Base-by-base conservation (phyloP, 2,329 filamentous ascomycete species). In the Aspergillus ochraceoroseus region DNA sequence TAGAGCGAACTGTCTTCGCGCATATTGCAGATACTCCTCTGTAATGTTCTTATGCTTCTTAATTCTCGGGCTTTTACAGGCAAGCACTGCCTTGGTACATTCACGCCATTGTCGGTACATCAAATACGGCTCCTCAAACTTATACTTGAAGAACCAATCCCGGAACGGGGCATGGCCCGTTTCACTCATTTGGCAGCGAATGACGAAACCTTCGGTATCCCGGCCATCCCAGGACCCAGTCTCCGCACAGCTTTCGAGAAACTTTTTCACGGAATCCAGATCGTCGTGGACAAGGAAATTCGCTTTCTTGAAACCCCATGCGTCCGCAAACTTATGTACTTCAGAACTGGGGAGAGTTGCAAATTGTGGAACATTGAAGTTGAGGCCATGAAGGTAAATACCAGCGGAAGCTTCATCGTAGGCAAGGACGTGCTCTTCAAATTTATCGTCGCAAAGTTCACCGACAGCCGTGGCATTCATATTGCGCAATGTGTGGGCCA, bases 111-210 rank as follows among this genome's bases (percentile, higher is more conserved):
- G 92, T 15, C 92, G 82, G 67, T 96, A 98, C 87, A 98, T 94
- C 46, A 98, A 71, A 61, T 98, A 98, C 0, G 92, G 92, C 68
- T 98, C 92, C 59, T 98, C 92, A 46, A 98, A 98, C 70, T 98
- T 98, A 77, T 89, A 98, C 67, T 98, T 98, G 81, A 98, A 98
- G 67, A 98, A 98, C 92, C 92, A 98, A 63, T 98, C 89, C n/a
- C 77, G 70, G 62, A 82, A 92, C 0, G 77, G 75, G 2, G 63
- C 64, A 9, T 63, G 60, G 1, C 65, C 68, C 0, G 71, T 70
- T 32, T 66, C 56, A 38, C 59, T 72, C 71, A 72, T 80, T 69
- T 80, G 86, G 75, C 92, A 96, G 41, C 92, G 83, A 53, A 98
- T 84, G 42, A 98, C 92, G 55, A 98, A 98, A 3, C 92, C 92